Base-by-base conservation (phyloP, 1,284 basidiomycete species). In the Trametes sp. region DNA sequence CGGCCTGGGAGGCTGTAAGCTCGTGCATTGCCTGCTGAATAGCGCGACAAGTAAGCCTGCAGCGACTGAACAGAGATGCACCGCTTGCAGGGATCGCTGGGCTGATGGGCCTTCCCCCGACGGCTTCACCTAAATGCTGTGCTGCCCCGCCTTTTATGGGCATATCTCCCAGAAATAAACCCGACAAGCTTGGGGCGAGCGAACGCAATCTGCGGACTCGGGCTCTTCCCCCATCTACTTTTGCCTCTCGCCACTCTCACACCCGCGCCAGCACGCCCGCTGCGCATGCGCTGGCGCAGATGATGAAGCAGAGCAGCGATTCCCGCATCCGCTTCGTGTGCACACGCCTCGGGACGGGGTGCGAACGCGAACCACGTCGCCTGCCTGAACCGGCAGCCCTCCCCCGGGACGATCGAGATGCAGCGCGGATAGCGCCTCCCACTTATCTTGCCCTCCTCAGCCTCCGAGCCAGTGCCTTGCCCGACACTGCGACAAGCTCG, bases 121-220 rank as follows among this genome's bases (percentile, higher is more conserved):
- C 58, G 42, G 42, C 33, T 29, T 16, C 33, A 60, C 52, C 45
- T 52, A 52, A 56, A 66, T 59, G 65, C 65, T 66, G 65, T 66
- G 65, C 65, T 45, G 9, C 14, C 31, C 36, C 5, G 11, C 62
- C 61, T 38, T 48, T 24, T 62, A 33, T 33, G 53, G 61, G 54
- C 64, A 59, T 65, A 50, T 44, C 50, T 24, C 11, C 26, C 26
- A 44, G 56, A 62, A 59, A 49, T 54, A 41, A 41, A 16, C 38
- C 38, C 13, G 7, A 5, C 31, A 11, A 57, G 49, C n/a, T 48
- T 10, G 21, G 41, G 11, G 29, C 4, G 38, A 2, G 41, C 38
- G 11, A 29, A 23, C 41, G 19, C n/a, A 6, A 6, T 26, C 38
- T 23, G 23, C 29, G 14, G 23, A 23, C 55, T 41, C 35, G 33